Percentiles rank a stretch among this genome's conserved stretches.
Evolutionary conservation across 495 filamentous ascomycete genomes (phyloP).

Genomic region (Margaritispora aquatica): DNA sequence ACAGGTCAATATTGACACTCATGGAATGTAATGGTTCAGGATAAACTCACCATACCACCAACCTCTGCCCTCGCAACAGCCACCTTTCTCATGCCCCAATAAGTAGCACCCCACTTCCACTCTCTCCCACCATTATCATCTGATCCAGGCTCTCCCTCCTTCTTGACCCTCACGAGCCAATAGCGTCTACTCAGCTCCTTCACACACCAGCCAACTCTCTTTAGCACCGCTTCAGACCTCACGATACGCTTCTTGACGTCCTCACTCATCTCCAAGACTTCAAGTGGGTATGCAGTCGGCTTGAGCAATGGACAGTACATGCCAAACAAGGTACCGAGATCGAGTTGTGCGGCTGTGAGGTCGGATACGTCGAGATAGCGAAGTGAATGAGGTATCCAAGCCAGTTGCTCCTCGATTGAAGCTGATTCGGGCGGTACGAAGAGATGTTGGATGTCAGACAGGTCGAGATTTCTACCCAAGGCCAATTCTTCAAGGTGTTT

Average conservation of each 20-base stretch:
- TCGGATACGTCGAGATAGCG: conserved; percentile 67
- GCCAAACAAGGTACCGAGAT: conserved; percentile 54
- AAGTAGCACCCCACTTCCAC: conserved; percentile 89
- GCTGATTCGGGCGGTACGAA: conserved; percentile 40
- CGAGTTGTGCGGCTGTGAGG: conserved; percentile 54
- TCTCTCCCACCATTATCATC: conserved; percentile 31
- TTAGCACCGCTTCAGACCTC: conserved; percentile 24
- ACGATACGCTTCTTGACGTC: conserved; percentile 45
- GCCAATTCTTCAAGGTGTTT: conserved; percentile 79
- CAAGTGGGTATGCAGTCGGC: conserved; percentile 54
- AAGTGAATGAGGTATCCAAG: conserved; percentile 58
- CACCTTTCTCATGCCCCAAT: conserved; percentile 85
- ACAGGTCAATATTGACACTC: neutral
- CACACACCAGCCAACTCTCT: conserved; percentile 57
- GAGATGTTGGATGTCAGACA: conserved; percentile 56
- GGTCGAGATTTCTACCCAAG: conserved; percentile 60
- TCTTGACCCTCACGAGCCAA: conserved; percentile 59
- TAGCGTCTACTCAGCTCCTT: conserved; percentile 58
- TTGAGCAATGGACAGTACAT: conserved; percentile 54
- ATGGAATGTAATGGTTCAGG: too few relatives aligned
- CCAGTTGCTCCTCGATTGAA: conserved; percentile 26
- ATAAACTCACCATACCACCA: conserved; percentile 57
- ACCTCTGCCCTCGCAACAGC: conserved; percentile 73
- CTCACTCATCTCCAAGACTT: conserved; percentile 73
- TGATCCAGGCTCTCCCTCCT: conserved; percentile 11